phyloP scores from a whole-genome alignment of 108 stramenopile species.

The Stephanodiscus triporus region DNA sequence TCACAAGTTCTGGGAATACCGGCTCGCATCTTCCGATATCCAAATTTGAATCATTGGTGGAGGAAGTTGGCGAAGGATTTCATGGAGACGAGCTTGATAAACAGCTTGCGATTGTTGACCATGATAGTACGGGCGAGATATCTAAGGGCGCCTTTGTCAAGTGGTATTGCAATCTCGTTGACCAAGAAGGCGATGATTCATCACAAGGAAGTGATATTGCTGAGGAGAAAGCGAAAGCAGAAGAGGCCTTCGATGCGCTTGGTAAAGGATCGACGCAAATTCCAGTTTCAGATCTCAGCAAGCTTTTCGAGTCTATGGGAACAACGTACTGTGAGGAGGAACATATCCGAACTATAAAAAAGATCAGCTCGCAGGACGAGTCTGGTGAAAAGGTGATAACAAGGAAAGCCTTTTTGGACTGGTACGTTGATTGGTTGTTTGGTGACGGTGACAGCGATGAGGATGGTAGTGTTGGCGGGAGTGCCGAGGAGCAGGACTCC shows the following conservation, averaged over 20 bases:
- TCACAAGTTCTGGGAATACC: constrained; percentile 37
- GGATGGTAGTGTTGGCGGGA: constrained; percentile 21
- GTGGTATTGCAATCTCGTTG: constrained; percentile 71
- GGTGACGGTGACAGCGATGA: constrained; percentile 73
- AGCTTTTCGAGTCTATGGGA: constrained; percentile 79
- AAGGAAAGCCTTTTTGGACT: constrained; percentile 65
- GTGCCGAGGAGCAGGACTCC: constrained; percentile 23
- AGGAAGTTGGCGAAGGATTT: constrained; percentile 84
- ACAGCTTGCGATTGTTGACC: constrained; percentile 66
- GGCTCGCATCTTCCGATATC: constrained; percentile 43
- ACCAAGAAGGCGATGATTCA: constrained; percentile 43
- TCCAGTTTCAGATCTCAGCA: constrained; percentile 56
- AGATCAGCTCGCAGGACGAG: constrained; percentile 41
- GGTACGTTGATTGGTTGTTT: constrained; percentile 86
- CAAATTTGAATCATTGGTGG: constrained; percentile 68
- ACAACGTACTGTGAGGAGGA: constrained; percentile 89
- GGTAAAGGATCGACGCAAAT: constrained; percentile 39
- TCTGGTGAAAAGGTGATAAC: constrained; percentile 39
- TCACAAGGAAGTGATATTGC: constrained; percentile 62
- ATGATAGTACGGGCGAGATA: constrained; percentile 51
- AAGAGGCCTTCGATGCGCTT: constrained; percentile 44
- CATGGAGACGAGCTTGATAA: constrained; percentile 80
- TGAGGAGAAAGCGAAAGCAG: constrained; percentile 73
- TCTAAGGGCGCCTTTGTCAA: constrained; percentile 55
- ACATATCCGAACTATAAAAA: constrained; percentile 64